phyloP scores from a whole-genome alignment of 306 rosid species.

The Adenanthera pavonina region DNA sequence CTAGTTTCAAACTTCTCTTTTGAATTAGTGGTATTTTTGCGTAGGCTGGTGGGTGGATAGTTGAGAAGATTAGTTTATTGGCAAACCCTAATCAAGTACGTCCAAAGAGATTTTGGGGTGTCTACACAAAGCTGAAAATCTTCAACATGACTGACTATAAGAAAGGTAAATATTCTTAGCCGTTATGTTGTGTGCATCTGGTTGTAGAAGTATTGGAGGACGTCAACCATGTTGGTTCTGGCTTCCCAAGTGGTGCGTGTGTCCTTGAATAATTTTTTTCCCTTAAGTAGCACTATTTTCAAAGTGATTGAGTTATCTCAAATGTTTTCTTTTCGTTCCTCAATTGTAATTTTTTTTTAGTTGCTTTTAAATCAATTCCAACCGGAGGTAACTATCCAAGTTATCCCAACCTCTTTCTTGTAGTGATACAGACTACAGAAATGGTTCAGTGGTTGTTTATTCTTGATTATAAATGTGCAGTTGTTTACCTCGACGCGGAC shows the following conservation, averaged over 20 bases:
- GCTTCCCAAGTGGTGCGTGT: conserved; percentile 23
- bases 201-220: conserved; percentile 17
- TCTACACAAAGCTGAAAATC: conserved; percentile 90
- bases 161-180: conserved; percentile 64
- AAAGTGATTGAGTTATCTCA: neutral
- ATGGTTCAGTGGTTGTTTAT: conserved; percentile 34
- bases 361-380: conserved; percentile 22
- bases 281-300: neutral
- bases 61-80: conserved; percentile 85
- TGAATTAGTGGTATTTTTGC: conserved; percentile 33
- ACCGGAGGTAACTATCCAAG: neutral
- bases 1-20: conserved; percentile 34
- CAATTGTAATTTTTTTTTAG: neutral
- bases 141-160: conserved; percentile 94
- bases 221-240: conserved; percentile 20
- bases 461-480: conserved; percentile 57
- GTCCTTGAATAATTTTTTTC: neutral
- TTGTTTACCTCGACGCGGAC: conserved; percentile 97
- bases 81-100: conserved; percentile 95
- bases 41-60: conserved; percentile 98
- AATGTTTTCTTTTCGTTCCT: neutral
- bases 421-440: neutral
- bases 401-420: neutral
- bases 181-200: conserved; percentile 11
- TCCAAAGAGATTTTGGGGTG: conserved; percentile 98